Conservation (phyloP, 495 filamentous ascomycete genomes). For the Beverwykella pulmonaria region DNA sequence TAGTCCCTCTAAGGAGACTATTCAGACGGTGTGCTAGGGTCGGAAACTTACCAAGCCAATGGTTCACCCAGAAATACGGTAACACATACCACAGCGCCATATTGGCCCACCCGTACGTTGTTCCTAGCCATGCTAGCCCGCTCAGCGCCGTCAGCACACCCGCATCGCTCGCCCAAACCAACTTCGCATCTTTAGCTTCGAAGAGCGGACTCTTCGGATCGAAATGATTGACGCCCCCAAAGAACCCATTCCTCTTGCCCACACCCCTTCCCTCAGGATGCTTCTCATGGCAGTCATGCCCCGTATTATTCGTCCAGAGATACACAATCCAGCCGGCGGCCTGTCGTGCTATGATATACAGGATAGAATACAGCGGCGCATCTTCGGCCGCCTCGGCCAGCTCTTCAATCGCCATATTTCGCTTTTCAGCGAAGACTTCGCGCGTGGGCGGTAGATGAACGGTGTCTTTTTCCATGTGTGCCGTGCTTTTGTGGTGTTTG, state of each 20-base stretch:
- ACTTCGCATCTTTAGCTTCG: slow-evolving; percentile 72
- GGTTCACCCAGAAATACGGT: slow-evolving; percentile 96
- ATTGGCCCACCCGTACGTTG: slow-evolving; percentile 82
- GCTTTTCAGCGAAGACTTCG: slow-evolving; percentile 66
- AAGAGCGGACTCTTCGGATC: slow-evolving; percentile 81
- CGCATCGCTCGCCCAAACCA: slow-evolving; percentile 71
- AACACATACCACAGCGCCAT: slow-evolving; percentile 98
- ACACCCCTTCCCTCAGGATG: slow-evolving; percentile 67
- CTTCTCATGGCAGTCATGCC: slow-evolving; percentile 85
- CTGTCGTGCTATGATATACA: slow-evolving; percentile 76
- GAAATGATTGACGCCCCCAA: slow-evolving; percentile 85
- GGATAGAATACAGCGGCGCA: slow-evolving; percentile 77
- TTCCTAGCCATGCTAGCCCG: slow-evolving; percentile 43
- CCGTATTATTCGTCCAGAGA: slow-evolving; percentile 81
- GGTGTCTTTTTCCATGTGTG: slow-evolving; percentile 93
- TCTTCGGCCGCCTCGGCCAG: slow-evolving; percentile 86
- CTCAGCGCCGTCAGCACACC: slow-evolving; percentile 39
- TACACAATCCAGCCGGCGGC: slow-evolving; percentile 87
- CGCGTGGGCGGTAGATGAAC: slow-evolving; percentile 89
- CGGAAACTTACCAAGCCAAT: slow-evolving; percentile 75
- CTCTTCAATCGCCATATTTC: slow-evolving; percentile 73
- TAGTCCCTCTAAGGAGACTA: too few species aligned
- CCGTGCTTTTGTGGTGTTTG: slow-evolving; percentile 82
- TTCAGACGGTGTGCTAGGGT: slow-evolving; percentile 23
- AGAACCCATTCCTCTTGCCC: slow-evolving; percentile 81